These are phyloP conservation scores for Mycena vitilis DNA, from an alignment of 768 basidiomycete genomes.

Conservation along the genomic window DNA sequence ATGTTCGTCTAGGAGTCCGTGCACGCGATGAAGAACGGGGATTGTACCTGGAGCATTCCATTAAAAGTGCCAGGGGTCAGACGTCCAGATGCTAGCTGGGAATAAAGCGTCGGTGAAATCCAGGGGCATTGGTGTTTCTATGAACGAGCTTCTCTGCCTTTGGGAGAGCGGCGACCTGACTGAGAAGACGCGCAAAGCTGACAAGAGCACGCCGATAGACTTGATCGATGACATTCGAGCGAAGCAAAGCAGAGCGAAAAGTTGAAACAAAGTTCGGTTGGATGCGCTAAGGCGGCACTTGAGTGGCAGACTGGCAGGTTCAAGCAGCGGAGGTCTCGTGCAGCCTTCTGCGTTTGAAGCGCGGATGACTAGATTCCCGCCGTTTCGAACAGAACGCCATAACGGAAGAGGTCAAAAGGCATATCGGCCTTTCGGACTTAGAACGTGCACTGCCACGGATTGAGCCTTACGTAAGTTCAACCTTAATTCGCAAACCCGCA, in stretches of 20 bases:
- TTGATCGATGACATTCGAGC: background rate
- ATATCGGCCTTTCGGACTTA: background rate
- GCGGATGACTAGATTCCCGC: constrained; percentile 19
- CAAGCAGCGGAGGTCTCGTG: background rate
- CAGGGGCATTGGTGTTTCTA: constrained; percentile 14
- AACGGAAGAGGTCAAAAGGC: background rate
- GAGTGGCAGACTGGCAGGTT: constrained; percentile 2
- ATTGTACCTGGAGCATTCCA: background rate
- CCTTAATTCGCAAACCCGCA: too few species aligned
- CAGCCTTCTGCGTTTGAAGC: constrained; percentile 19
- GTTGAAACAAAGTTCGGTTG: background rate
- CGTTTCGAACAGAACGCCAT: background rate
- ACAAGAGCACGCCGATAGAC: constrained; percentile 1
- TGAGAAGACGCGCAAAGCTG: constrained; percentile 1
- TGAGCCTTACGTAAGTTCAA: background rate
- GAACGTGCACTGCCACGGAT: background rate
- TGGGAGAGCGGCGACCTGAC: background rate
- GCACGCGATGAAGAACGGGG: background rate
- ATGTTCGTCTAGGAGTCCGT: background rate
- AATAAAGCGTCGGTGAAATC: constrained; percentile 1
- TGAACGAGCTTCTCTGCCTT: constrained; percentile 18
- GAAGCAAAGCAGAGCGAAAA: constrained; percentile 1
- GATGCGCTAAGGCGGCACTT: background rate
- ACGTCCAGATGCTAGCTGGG: background rate
- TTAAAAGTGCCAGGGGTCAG: constrained; percentile 8